A percentile compares a stretch with the other conserved stretches of the same genome.
These are phyloP conservation scores for Tetragonia tetragonoides DNA, from an alignment of 148 eudicot genomes.

Conservation along the genomic window DNA sequence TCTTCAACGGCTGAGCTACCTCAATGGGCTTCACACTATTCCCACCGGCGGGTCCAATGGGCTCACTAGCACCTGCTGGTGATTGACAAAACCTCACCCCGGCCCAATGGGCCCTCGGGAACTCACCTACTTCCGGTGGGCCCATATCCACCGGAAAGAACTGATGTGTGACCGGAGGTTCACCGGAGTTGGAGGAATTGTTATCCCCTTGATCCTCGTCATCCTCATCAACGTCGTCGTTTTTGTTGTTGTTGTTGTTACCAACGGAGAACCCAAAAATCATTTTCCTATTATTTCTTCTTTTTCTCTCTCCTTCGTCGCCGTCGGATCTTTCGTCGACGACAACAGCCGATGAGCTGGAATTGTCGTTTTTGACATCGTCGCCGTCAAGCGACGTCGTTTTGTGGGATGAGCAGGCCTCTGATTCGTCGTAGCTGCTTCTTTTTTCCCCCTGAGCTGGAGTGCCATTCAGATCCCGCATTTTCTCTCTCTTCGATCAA, in stretches of 20 bases:
- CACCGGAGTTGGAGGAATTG: constrained; percentile 29
- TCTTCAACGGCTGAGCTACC: constrained; percentile 60
- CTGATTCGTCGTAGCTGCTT: constrained; percentile 36
- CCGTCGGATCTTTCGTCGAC: constrained; percentile 39
- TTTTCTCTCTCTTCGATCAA: constrained; percentile 27
- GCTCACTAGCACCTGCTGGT: constrained; percentile 12
- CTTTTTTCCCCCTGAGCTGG: constrained; percentile 41
- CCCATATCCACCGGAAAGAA: constrained; percentile 66
- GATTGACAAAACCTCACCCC: constrained; percentile 65
- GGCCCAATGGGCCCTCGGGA: constrained; percentile 78
- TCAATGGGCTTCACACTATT: constrained; percentile 9
- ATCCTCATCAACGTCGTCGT: constrained; percentile 3
- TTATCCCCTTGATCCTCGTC: constrained; percentile 8
- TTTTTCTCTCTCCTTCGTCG: constrained; percentile 28
- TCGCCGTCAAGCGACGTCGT: constrained; percentile 46
- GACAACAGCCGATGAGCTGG: constrained; percentile 64
- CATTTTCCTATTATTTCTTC: constrained; percentile 29
- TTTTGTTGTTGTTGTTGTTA: background rate
- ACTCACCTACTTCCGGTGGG: constrained; percentile 28
- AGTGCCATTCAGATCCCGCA: constrained; percentile 94
- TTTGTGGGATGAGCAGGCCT: constrained; percentile 43
- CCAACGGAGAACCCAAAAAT: constrained; percentile 69
- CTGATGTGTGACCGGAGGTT: constrained; percentile 70
- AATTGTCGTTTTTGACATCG: constrained; percentile 45
- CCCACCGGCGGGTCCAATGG: constrained; percentile 14